phyloP scores from a whole-genome alignment of 2,329 filamentous ascomycete genomes.

The Parastagonospora avenae region DNA sequence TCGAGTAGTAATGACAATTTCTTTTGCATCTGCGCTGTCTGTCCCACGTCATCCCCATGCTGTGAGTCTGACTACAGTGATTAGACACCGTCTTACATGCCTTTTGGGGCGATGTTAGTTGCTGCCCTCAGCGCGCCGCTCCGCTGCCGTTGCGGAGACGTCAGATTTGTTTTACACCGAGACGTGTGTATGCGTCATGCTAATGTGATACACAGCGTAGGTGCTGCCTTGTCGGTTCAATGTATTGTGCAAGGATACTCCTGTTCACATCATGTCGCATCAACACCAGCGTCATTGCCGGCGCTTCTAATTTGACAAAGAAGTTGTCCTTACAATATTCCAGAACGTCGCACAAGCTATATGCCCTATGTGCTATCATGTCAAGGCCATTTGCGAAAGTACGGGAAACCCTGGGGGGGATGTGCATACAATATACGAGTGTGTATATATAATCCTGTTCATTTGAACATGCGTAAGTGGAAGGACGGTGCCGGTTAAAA shows the following conservation, averaged over 20 bases:
- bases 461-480: too few species aligned
- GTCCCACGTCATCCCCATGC: background rate
- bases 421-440: background rate
- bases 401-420: constrained; percentile 5
- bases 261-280: too few species aligned
- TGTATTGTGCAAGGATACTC: too few species aligned
- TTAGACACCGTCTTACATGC: background rate
- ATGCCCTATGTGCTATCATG: background rate
- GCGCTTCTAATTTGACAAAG: too few species aligned
- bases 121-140: background rate
- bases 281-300: too few species aligned
- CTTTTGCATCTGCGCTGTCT: background rate
- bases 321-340: background rate
- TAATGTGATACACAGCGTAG: too few species aligned
- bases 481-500: too few species aligned
- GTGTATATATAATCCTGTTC: too few species aligned
- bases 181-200: too few species aligned
- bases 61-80: background rate
- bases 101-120: background rate
- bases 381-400: background rate
- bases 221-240: too few species aligned
- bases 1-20: background rate
- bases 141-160: background rate
- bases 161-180: background rate
- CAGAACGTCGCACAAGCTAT: background rate